phyloP scores from a whole-genome alignment of 495 filamentous ascomycete species.

The Talaromyces liani region DNA sequence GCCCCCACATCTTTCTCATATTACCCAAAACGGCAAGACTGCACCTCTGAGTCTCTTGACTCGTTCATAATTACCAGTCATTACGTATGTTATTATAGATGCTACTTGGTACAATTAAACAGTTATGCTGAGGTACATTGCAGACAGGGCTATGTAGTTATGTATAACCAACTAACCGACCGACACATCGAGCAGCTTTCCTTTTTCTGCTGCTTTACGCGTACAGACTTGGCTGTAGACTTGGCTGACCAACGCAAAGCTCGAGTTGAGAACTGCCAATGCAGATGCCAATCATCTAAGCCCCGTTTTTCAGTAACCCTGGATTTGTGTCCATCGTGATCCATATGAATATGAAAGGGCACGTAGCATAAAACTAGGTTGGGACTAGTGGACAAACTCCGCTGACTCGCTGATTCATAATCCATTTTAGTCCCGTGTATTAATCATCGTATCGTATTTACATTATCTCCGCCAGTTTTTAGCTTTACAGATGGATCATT shows the following conservation, averaged over 20 bases:
- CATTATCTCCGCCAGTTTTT: neutral
- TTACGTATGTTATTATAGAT: neutral
- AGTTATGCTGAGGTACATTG: neutral
- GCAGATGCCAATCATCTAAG: neutral
- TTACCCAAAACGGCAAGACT: neutral
- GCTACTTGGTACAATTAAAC: neutral
- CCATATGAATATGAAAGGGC: neutral
- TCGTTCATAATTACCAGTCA: neutral
- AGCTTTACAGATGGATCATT: neutral
- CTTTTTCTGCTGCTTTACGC: neutral
- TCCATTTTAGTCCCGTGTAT: neutral
- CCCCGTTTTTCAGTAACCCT: neutral
- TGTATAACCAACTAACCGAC: neutral
- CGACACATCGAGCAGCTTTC: neutral
- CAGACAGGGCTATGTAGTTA: neutral
- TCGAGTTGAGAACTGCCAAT: neutral
- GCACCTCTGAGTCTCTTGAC: neutral
- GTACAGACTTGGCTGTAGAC: neutral
- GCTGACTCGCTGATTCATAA: conserved; percentile 1
- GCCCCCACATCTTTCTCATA: neutral
- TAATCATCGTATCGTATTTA: neutral
- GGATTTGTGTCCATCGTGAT: neutral
- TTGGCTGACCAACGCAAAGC: neutral
- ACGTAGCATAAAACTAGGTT: neutral
- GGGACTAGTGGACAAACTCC: neutral